phyloP scores from a whole-genome alignment of 257 asterid genomes.

The Voacanga thouarsii region DNA sequence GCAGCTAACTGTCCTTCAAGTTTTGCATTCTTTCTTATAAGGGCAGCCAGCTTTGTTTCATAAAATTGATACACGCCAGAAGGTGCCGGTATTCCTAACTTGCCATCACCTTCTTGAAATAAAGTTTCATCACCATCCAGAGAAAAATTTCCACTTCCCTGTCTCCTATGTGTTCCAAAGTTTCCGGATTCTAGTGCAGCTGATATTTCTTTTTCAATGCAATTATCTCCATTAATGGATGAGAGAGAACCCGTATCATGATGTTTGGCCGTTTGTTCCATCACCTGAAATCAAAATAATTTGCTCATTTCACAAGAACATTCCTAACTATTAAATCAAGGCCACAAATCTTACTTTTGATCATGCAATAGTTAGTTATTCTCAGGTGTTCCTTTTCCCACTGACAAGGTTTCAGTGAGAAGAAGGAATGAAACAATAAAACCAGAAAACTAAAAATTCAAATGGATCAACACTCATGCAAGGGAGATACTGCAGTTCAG shows the following conservation, averaged over 20 bases:
- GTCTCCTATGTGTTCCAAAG: constrained; percentile 36
- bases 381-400: neutral
- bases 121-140: constrained; percentile 45
- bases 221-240: constrained; percentile 35
- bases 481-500: neutral
- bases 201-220: constrained; percentile 42
- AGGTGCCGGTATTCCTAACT: constrained; percentile 47
- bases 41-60: constrained; percentile 65
- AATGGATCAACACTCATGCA: neutral
- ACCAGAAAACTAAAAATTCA: neutral
- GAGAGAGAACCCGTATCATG: constrained; percentile 38
- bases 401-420: neutral
- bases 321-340: neutral
- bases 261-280: constrained; percentile 53
- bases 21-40: constrained; percentile 54
- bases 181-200: constrained; percentile 43
- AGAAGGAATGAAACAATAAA: neutral
- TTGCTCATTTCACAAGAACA: constrained; percentile 14
- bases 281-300: constrained; percentile 38
- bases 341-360: neutral
- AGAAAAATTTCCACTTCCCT: constrained; percentile 50
- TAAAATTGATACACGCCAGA: constrained; percentile 52
- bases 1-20: constrained; percentile 78
- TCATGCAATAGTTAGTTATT: neutral
- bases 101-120: constrained; percentile 54